A percentile compares a stretch with the other conserved stretches of the same genome.
These are phyloP conservation scores for Saccharomycopsis javanensis DNA, from an alignment of 805 yeast species.

Conservation along the genomic window DNA sequence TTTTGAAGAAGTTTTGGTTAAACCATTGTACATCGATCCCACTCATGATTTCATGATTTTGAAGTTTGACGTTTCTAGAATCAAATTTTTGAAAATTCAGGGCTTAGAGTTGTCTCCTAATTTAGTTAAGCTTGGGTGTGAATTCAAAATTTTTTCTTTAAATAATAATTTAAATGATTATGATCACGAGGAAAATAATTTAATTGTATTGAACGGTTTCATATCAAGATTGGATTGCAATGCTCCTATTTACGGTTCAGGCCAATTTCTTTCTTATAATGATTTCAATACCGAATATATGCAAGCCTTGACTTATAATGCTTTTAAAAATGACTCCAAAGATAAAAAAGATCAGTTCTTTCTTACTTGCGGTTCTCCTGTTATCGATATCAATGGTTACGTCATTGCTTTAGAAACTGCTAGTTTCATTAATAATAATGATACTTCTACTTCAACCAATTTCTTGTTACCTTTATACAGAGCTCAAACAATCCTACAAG, in stretches of 20 bases:
- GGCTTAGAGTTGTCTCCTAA: conserved; percentile 19
- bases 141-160: conserved; percentile 19
- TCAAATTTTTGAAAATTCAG: conserved; percentile 19
- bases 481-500: conserved; percentile 17
- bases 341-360: conserved; percentile 20
- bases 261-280: conserved; percentile 21
- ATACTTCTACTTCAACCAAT: conserved; percentile 19
- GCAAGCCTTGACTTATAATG: conserved; percentile 20
- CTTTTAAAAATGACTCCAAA: conserved; percentile 19
- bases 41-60: conserved; percentile 20
- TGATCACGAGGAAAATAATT: conserved; percentile 19
- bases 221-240: conserved; percentile 19
- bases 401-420: conserved; percentile 20
- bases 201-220: conserved; percentile 19
- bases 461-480: conserved; percentile 20
- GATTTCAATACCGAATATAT: conserved; percentile 26
- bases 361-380: conserved; percentile 21
- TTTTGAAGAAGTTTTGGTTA: conserved; percentile 20
- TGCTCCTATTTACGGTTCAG: conserved; percentile 19
- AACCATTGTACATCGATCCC: conserved; percentile 20
- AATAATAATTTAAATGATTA: conserved; percentile 18
- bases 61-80: conserved; percentile 18
- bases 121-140: conserved; percentile 19
- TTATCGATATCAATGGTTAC: conserved; percentile 19
- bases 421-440: conserved; percentile 20